Conservation (phyloP, 805 yeast species). For the Maudiozyma bulderi region DNA sequence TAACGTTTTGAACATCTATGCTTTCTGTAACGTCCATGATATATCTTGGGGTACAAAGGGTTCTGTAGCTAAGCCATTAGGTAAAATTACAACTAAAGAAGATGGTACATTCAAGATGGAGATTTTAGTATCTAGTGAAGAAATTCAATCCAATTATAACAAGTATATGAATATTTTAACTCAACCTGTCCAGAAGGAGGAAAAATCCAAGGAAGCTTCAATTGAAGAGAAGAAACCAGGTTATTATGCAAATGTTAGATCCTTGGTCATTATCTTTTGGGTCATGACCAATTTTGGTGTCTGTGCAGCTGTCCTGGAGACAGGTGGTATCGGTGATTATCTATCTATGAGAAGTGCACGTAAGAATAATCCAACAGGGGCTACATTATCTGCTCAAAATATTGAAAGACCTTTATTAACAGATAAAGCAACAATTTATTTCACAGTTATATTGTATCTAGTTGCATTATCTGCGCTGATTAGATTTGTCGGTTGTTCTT, state of each 20-base stretch:
- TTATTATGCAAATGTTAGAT: constrained; percentile 84
- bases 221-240: constrained; percentile 54
- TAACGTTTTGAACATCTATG: constrained; percentile 85
- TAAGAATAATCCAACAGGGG: constrained; percentile 10
- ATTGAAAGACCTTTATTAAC: constrained; percentile 19
- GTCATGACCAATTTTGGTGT: constrained; percentile 75
- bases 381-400: constrained; percentile 4
- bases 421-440: constrained; percentile 52
- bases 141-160: constrained; percentile 66
- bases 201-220: constrained; percentile 27
- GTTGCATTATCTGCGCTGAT: constrained; percentile 86
- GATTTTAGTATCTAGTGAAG: constrained; percentile 66
- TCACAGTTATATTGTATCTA: constrained; percentile 82
- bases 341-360: constrained; percentile 14
- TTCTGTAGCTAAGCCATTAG: constrained; percentile 63
- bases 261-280: constrained; percentile 85
- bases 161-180: constrained; percentile 53
- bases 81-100: constrained; percentile 65
- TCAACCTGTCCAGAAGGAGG: constrained; percentile 30
- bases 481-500: constrained; percentile 65
- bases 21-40: constrained; percentile 93
- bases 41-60: constrained; percentile 98
- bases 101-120: constrained; percentile 60
- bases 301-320: constrained; percentile 72
- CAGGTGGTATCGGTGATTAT: constrained; percentile 61